A percentile compares a stretch with the other conserved stretches of the same genome.
Conservation (phyloP, 768 basidiomycete genomes). For the Lactifluus piperatus region DNA sequence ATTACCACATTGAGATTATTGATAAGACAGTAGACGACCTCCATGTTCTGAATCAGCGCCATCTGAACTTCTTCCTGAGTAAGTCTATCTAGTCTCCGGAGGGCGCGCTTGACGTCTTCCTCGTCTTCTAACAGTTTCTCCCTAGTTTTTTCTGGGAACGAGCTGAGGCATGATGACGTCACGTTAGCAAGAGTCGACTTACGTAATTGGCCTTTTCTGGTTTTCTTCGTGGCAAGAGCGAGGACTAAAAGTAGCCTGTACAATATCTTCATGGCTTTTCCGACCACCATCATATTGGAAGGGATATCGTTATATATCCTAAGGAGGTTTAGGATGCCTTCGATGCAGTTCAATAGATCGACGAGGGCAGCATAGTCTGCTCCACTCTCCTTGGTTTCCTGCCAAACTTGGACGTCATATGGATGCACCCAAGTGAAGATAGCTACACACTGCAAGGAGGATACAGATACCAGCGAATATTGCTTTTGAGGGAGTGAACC, state of each 20-base stretch:
- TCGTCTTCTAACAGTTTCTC: background rate
- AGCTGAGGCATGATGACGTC: background rate
- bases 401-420: background rate
- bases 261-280: constrained; percentile 7
- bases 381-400: background rate
- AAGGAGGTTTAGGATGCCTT: background rate
- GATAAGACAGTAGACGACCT: background rate
- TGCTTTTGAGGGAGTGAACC: background rate
- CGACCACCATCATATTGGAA: background rate
- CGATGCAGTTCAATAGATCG: background rate
- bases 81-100: constrained; percentile 2
- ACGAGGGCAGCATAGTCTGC: background rate
- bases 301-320: background rate
- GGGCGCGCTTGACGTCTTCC: background rate
- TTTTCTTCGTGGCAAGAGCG: background rate
- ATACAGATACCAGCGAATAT: background rate
- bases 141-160: background rate
- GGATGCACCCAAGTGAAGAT: background rate
- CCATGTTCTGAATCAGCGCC: background rate
- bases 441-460: constrained; percentile 1
- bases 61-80: background rate
- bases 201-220: background rate
- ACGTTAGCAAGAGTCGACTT: background rate
- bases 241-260: background rate
- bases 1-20: background rate